Base-by-base conservation (phyloP, 1,284 basidiomycete genomes). In the Cryptococcus deneoformans region DNA sequence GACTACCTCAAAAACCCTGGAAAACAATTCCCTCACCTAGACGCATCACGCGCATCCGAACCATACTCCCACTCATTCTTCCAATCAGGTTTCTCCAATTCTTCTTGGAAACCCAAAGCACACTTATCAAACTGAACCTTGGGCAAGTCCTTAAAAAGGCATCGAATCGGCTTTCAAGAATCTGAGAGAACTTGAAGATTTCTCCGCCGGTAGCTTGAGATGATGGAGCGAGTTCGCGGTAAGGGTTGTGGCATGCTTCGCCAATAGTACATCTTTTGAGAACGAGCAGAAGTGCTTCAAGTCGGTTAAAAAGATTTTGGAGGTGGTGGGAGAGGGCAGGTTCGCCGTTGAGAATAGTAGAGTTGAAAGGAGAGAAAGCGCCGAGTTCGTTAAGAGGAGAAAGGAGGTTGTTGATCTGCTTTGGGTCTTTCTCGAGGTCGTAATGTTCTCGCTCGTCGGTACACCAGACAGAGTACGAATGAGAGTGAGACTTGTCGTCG, bases 381-480 rank as follows among this genome's bases (percentile, higher is more conserved):
- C 61, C 66, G 14, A 56, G 20, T 6, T 51, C 43, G 53, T 70
- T 70, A 11, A 66, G 54, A 1, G 53, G 49, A 8, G 57, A 42
- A 34, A 68, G 56, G 6, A 72, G 58, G 58, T 73, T 75, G 62
- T 56, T 38, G 46, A 73, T 58, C 47, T 73, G 71, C 52, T 71
- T 54, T 3, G 73, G 69, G 55, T 73, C 71, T 20, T 44, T 47
- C 46, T 43, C 47, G 20, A 73, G 62, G 57, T 73, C 61, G 60
- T 73, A 73, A 43, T 73, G 63, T 60, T 75, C 73, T n/a, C 68
- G 64, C 50, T 75, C 73, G 42, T 71, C 71, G 0, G 71, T 73
- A 56, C 73, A 75, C 73, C 73, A 75, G 20, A 73, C 73, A 0
- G 65, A 62, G 58, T 73, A 75, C 5, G 60, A 63, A 49, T 54